Percentiles rank a stretch among this genome's conserved stretches.
Evolutionary conservation across 192 early-diverging fungal genomes (phyloP).

Genomic region (Backusella morwellensis): DNA sequence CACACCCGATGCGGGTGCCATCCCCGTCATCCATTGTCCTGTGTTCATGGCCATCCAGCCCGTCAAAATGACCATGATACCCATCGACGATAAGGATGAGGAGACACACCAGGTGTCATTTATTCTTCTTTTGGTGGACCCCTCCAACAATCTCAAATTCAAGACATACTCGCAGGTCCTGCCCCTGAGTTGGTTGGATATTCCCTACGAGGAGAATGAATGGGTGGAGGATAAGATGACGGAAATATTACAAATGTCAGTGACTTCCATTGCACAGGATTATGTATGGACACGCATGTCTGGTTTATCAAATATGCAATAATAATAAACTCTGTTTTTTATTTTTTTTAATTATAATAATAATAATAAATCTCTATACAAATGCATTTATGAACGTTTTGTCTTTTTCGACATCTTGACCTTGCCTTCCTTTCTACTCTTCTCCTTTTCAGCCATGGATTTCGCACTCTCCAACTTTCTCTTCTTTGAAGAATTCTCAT

Average conservation of each 20-base stretch:
- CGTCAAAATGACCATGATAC: constrained; percentile 34
- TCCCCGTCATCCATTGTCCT: constrained; percentile 48
- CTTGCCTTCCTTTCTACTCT: constrained; percentile 30
- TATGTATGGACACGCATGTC: constrained; percentile 66
- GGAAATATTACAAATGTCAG: constrained; percentile 43
- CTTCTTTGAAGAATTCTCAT: constrained; percentile 60
- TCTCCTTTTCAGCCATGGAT: constrained; percentile 46
- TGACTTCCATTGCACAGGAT: constrained; percentile 56
- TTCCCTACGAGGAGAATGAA: constrained; percentile 64
- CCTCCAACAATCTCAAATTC: constrained; percentile 51
- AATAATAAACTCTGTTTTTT: background rate
- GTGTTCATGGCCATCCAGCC: constrained; percentile 63
- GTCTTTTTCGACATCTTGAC: constrained; percentile 39
- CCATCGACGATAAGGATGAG: constrained; percentile 29
- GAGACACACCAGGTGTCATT: constrained; percentile 32
- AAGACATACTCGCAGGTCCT: constrained; percentile 53
- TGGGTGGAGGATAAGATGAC: constrained; percentile 63
- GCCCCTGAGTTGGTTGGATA: constrained; percentile 52
- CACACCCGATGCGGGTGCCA: constrained; percentile 20
- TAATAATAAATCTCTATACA: background rate
- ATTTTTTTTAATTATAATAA: background rate
- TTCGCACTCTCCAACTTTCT: constrained; percentile 47
- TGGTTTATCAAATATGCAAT: constrained; percentile 24
- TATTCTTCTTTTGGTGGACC: constrained; percentile 48
- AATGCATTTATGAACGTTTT: constrained; percentile 28